Percentiles rank a stretch among this genome's conserved stretches.
Conservation (phyloP, 441 rosid species). For the Gossypium lobatum region DNA sequence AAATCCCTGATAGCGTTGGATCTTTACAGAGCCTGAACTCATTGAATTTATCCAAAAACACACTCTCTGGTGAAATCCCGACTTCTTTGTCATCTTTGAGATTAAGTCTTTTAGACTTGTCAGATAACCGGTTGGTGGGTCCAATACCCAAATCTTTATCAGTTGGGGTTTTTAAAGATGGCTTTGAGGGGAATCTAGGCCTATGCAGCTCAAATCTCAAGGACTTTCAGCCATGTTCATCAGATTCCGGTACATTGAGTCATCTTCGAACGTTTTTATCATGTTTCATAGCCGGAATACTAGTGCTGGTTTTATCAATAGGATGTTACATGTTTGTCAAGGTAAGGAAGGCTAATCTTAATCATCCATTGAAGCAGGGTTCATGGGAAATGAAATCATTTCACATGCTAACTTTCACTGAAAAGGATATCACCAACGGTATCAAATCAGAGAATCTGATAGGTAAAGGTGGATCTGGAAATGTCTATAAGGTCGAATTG, state of each 20-base stretch:
- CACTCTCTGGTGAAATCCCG: slow-evolving; percentile 49
- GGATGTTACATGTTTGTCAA: slow-evolving; percentile 26
- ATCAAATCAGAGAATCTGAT: slow-evolving; percentile 47
- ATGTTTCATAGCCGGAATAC: slow-evolving; percentile 27
- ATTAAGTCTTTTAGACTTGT: slow-evolving; percentile 56
- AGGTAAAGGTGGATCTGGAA: slow-evolving; percentile 54
- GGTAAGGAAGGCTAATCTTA: slow-evolving; percentile 19
- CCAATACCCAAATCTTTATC: slow-evolving; percentile 37
- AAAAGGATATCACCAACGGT: slow-evolving; percentile 39
- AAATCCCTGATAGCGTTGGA: slow-evolving; percentile 41
- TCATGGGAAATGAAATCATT: slow-evolving; percentile 48
- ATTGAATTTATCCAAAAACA: slow-evolving; percentile 46
- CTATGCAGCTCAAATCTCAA: slow-evolving; percentile 35
- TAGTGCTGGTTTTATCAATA: slow-evolving; percentile 24
- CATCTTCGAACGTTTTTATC: slow-evolving; percentile 25
- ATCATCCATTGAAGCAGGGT: slow-evolving; percentile 22
- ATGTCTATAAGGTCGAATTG: slow-evolving; percentile 46
- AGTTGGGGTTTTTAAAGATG: slow-evolving; percentile 26
- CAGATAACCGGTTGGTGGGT: slow-evolving; percentile 41
- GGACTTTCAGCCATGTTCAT: slow-evolving; percentile 31
- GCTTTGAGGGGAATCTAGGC: slow-evolving; percentile 40
- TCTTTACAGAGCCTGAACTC: slow-evolving; percentile 34
- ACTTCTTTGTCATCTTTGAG: slow-evolving; percentile 25
- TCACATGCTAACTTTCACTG: slow-evolving; percentile 34
- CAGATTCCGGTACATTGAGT: slow-evolving; percentile 10